Evolutionary conservation across 495 filamentous ascomycete species (phyloP).

Genomic region (Sordaria brevicollis): DNA sequence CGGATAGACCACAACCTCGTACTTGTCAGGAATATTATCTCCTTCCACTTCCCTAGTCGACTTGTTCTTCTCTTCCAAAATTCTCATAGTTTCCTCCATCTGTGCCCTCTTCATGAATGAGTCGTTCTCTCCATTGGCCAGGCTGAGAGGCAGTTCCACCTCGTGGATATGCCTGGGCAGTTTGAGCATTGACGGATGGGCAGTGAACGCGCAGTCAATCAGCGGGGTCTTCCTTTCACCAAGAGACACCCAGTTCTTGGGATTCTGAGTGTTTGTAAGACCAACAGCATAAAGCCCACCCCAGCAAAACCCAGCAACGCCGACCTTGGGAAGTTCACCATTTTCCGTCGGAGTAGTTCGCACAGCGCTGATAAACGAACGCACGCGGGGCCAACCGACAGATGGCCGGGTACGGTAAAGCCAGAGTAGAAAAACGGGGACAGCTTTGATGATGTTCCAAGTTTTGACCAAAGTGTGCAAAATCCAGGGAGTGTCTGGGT

Average conservation of each 20-base stretch:
- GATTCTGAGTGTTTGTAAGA: conserved; percentile 24
- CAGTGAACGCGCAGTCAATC: conserved; percentile 44
- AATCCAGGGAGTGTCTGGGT: conserved; percentile 2
- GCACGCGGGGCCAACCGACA: conserved; percentile 32
- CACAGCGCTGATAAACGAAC: conserved; percentile 35
- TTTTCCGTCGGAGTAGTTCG: conserved; percentile 19
- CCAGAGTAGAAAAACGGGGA: conserved; percentile 23
- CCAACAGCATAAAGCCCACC: conserved; percentile 42
- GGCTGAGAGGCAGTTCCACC: conserved; percentile 40
- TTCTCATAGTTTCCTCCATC: conserved; percentile 31
- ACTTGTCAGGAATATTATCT: conserved; percentile 3
- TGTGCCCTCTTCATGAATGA: conserved; percentile 25
- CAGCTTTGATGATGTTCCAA: neutral
- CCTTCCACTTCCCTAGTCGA: neutral
- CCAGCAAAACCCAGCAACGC: conserved; percentile 50
- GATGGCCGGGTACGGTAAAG: conserved; percentile 23
- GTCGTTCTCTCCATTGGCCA: conserved; percentile 49
- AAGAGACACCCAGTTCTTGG: conserved; percentile 4
- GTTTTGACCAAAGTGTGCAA: neutral
- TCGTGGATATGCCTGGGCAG: conserved; percentile 46
- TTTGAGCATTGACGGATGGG: conserved; percentile 41
- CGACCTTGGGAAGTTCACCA: conserved; percentile 18
- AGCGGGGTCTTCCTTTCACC: conserved; percentile 24
- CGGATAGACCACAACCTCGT: conserved; percentile 42
- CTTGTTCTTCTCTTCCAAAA: conserved; percentile 30